Conservation (phyloP, 116 monocot genomes). For the Phalaenopsis hybrid region DNA sequence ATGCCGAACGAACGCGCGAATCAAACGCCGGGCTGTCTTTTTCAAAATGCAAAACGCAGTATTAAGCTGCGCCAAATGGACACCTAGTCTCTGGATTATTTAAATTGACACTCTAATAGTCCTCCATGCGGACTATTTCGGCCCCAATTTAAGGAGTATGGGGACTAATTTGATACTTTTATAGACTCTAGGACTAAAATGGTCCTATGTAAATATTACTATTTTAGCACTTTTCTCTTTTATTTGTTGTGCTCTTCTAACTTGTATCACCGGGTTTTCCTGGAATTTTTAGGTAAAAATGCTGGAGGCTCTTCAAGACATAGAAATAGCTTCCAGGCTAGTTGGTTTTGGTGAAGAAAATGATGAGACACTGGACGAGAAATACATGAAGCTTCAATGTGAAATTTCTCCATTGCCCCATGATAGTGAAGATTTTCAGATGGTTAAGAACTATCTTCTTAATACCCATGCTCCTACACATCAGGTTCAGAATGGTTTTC, state of each 20-base stretch:
- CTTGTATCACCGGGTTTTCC: conserved; percentile 51
- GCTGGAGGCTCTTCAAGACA: no score
- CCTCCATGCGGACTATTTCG: no score
- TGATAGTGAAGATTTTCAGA: conserved; percentile 74
- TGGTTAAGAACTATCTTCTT: conserved; percentile 76
- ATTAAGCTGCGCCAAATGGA: conserved; percentile 91
- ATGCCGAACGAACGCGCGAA: no score
- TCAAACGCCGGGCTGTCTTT: no score
- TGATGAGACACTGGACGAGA: conserved; percentile 88
- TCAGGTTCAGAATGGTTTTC: conserved; percentile 39
- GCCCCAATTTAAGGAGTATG: no score
- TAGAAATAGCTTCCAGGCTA: conserved; percentile 89
- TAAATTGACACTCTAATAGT: no score
- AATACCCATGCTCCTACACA: conserved; percentile 97
- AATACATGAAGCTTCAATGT: conserved; percentile 79
- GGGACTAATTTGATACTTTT: conserved; percentile 55
- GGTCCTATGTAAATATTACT: conserved; percentile 74
- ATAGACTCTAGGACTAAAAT: conserved; percentile 81
- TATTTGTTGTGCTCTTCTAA: not conserved
- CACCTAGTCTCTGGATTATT: no score
- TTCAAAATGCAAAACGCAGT: no score
- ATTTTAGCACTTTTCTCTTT: no score
- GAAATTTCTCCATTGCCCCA: conserved; percentile 61
- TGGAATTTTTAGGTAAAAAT: no score
- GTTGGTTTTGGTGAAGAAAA: conserved; percentile 76